Base-by-base conservation (phyloP, 129 eudicot species). In the Artemisia tridentata region DNA sequence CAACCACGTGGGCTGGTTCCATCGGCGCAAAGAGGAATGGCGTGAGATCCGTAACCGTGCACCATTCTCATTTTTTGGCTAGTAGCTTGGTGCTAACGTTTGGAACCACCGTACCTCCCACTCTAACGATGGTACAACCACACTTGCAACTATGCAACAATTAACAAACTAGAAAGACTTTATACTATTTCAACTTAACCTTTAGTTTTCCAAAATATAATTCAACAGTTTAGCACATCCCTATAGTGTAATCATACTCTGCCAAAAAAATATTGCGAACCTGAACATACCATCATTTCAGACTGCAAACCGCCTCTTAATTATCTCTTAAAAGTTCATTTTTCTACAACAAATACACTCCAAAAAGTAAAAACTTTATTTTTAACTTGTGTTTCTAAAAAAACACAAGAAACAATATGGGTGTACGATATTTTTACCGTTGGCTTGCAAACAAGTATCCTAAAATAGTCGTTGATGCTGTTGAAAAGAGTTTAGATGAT, bases 351-450 rank as follows among this genome's bases (percentile, higher is more conserved):
- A 8, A 12, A 21, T 58, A 21, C 2, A 11, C 12, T 53, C 57
- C 17, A 31, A n/a, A 18, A 53, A 15, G 0, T 5, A 16, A 53
- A 53, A 16, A 1, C 19, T 16, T 5, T 55, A 31, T 31, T 31
- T 31, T 31, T 31, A 31, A 31, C 38, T 31, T 31, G 41, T 5
- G 0, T 31, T 31, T 1, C 11, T 12, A 21, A 13, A 57, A n/a
- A 21, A 21, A 11, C 16, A 51, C 13, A 25, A 15, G 2, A 61
- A 15, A 61, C 8, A 10, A 5, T 10, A 85, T 88, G 95, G 90
- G 95, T 5, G 88, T 85, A 3, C 82, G 84, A 1, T 60, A 90
- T 1, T 88, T 88, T 46, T 88, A 88, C 67, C 18, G 80, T 19
- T 85, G 96, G 96, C 75, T 88, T 25, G 67, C 45, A 15, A 31